These are phyloP conservation scores for Cichorium intybus DNA, from an alignment of 140 eudicot genomes.

Conservation along the genomic window DNA sequence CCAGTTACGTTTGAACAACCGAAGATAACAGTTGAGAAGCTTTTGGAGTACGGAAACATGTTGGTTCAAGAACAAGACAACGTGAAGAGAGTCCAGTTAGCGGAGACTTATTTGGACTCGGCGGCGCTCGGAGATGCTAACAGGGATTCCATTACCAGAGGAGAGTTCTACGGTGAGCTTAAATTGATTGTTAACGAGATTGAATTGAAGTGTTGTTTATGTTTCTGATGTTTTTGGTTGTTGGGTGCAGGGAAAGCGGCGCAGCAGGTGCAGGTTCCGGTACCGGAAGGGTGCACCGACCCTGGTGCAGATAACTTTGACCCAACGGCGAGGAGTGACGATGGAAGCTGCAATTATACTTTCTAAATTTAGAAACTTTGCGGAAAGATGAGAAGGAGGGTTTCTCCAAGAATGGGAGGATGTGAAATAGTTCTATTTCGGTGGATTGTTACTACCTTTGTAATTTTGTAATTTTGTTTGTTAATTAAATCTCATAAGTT, in stretches of 20 bases:
- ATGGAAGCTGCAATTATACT: conserved; percentile 69
- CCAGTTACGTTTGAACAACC: conserved; percentile 84
- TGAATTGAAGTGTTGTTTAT: not conserved
- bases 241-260: conserved; percentile 67
- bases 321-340: conserved; percentile 86
- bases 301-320: conserved; percentile 63
- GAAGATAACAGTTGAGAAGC: conserved; percentile 68
- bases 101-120: conserved; percentile 70
- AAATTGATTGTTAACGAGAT: conserved; percentile 13
- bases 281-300: conserved; percentile 81
- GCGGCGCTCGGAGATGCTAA: conserved; percentile 98
- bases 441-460: conserved; percentile 28
- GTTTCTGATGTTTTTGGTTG: conserved; percentile 5
- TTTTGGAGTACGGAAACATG: conserved; percentile 77
- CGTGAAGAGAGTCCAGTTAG: conserved; percentile 96
- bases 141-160: conserved; percentile 63
- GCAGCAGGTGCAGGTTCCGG: conserved; percentile 60
- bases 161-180: conserved; percentile 69
- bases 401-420: conserved; percentile 30
- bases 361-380: conserved; percentile 23
- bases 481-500: conserved; percentile 19
- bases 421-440: conserved; percentile 11
- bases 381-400: not conserved
- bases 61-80: conserved; percentile 91
- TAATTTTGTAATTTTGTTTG: conserved; percentile 17